Conservation (phyloP, 768 basidiomycete genomes). For the Gymnopilus junonius region DNA sequence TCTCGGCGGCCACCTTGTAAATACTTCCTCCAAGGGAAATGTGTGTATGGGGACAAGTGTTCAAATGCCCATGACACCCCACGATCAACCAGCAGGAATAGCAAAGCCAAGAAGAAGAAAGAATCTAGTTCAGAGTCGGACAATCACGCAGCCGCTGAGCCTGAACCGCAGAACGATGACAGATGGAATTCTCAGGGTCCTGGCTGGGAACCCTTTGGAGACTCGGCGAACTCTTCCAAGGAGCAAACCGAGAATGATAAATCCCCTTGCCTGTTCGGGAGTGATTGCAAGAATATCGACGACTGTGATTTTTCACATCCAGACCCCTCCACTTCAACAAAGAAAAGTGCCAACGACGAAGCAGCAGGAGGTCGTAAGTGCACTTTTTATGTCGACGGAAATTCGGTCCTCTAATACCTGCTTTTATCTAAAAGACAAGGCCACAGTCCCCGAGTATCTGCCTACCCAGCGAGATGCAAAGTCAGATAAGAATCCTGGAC, state of each 20-base stretch:
- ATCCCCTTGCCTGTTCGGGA: slow-evolving; percentile 4
- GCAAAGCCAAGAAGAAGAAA: background rate
- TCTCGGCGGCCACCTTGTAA: slow-evolving; percentile 20
- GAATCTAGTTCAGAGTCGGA: background rate
- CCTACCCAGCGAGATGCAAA: background rate
- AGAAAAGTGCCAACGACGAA: background rate
- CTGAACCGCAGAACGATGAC: background rate
- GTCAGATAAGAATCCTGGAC: background rate
- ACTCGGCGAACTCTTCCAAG: background rate
- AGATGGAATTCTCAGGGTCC: background rate
- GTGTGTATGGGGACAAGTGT: slow-evolving; percentile 29
- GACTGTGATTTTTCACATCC: slow-evolving; percentile 1
- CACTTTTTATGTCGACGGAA: background rate
- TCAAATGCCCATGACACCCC: background rate
- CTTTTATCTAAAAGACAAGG: background rate
- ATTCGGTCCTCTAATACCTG: background rate
- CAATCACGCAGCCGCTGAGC: too few relatives aligned
- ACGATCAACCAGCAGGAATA: background rate
- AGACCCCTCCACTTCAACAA: background rate
- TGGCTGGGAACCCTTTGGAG: background rate
- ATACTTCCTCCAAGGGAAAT: slow-evolving; percentile 27
- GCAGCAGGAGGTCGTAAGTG: background rate
- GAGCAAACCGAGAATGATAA: background rate
- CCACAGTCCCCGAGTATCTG: background rate
- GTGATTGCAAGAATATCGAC: background rate